A percentile compares a stretch with the other conserved stretches of the same genome.
Evolutionary conservation across 2,329 filamentous ascomycete species (phyloP).

Genomic region (Catunica adiposa): DNA sequence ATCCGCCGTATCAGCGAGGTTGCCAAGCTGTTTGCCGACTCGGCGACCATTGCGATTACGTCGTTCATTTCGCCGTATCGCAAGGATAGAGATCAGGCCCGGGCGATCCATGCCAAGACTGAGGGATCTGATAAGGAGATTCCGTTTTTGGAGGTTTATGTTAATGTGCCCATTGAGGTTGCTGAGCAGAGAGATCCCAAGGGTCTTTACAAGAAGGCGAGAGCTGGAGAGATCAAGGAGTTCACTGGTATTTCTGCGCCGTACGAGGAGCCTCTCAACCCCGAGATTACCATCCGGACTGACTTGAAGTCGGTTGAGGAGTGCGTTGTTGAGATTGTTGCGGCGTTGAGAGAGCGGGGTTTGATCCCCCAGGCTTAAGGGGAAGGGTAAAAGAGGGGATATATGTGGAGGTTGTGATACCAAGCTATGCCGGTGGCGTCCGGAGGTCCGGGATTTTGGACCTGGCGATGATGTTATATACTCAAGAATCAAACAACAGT

Average conservation of each 20-base stretch:
- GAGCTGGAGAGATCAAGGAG: constrained; percentile 85
- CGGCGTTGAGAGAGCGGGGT: constrained; percentile 58
- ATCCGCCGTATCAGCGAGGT: constrained; percentile 94
- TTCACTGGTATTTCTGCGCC: constrained; percentile 93
- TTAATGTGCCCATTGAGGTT: constrained; percentile 80
- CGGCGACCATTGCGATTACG: constrained; percentile 71
- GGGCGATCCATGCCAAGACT: constrained; percentile 56
- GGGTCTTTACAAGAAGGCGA: constrained; percentile 93
- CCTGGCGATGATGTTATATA: no score
- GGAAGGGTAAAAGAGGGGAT: background rate
- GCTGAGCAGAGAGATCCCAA: constrained; percentile 94
- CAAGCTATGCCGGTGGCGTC: background rate
- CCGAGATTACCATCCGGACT: constrained; percentile 78
- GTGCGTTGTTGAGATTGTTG: constrained; percentile 68
- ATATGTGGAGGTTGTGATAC: background rate
- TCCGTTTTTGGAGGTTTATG: constrained; percentile 83
- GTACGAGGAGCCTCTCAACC: constrained; percentile 73
- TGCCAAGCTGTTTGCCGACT: constrained; percentile 90
- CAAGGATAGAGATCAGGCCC: constrained; percentile 67
- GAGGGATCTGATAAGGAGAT: constrained; percentile 44
- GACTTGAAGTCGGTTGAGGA: constrained; percentile 74
- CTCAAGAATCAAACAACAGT: no score
- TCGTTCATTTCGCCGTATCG: constrained; percentile 95
- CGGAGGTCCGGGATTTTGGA: constrained; percentile 13
- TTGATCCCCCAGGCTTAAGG: constrained; percentile 14